Conservation (phyloP, 1,284 basidiomycete genomes). For the Leccinum fallax region DNA sequence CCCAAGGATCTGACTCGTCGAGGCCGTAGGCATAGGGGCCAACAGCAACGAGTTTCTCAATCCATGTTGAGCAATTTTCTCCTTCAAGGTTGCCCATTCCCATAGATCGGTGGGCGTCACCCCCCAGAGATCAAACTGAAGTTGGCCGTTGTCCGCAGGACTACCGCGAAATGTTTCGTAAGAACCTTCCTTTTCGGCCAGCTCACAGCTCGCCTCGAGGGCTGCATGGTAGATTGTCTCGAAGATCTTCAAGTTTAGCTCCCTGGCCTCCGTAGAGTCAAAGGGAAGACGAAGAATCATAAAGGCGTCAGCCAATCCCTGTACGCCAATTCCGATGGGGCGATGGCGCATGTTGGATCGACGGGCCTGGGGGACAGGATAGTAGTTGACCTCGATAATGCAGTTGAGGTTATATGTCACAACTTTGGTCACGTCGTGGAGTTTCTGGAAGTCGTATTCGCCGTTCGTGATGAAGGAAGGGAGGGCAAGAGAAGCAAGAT, state of each 20-base stretch:
- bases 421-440: constrained; percentile 94
- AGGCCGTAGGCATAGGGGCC: constrained; percentile 99
- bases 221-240: constrained; percentile 99
- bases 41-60: constrained; percentile 93
- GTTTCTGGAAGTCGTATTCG: constrained; percentile 89
- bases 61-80: constrained; percentile 85
- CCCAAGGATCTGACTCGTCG: constrained; percentile 97
- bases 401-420: constrained; percentile 93
- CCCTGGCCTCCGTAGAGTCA: constrained; percentile 86
- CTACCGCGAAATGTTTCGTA: constrained; percentile 95
- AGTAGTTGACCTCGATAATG: constrained; percentile 94
- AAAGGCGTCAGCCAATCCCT: constrained; percentile 98
- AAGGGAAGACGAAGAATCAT: constrained; percentile 98
- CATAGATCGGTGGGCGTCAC: constrained; percentile 91
- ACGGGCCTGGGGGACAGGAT: constrained; percentile 90
- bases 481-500: constrained; percentile 95
- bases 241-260: constrained; percentile 95
- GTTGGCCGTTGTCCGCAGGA: constrained; percentile 85
- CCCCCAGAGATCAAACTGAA: constrained; percentile 97
- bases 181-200: constrained; percentile 81
- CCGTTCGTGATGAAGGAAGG: constrained; percentile 82
- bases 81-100: constrained; percentile 93
- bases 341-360: constrained; percentile 97
- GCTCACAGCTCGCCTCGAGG: constrained; percentile 89
- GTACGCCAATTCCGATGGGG: constrained; percentile 97